Evolutionary conservation across 208 protist genomes (phyloP).

Genomic region (Herpetomonas samuelpessoai): DNA sequence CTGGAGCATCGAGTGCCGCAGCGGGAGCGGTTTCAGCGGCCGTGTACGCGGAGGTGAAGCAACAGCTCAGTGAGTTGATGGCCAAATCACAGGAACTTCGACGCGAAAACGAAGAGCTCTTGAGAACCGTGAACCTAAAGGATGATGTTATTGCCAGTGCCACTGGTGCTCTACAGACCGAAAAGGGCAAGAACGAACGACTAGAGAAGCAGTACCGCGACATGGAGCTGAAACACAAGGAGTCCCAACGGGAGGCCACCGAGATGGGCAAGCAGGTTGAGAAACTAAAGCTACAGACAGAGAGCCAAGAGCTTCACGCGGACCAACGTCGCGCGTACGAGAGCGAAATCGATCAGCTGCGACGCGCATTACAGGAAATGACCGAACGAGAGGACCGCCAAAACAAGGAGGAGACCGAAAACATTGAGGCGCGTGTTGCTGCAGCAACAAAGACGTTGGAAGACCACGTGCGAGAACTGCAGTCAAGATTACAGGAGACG

Average conservation of each 20-base stretch:
- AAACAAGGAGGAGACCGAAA: no score
- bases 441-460: no score
- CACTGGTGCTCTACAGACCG: conserved; percentile 6
- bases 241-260: neutral
- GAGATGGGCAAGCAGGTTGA: conserved; percentile 10
- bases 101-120: conserved; percentile 27
- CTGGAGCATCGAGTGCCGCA: neutral
- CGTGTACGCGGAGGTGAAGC: conserved; percentile 8
- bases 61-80: conserved; percentile 19
- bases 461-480: no score
- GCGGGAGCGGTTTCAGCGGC: neutral
- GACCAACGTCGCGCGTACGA: no score
- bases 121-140: conserved; percentile 13
- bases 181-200: neutral
- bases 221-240: neutral
- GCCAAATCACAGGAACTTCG: conserved; percentile 23
- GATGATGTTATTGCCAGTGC: conserved; percentile 16
- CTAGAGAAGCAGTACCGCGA: neutral
- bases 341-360: no score
- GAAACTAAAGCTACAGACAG: no score
- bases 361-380: no score
- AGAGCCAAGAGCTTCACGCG: no score
- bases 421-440: no score
- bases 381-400: no score
- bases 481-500: neutral